These are phyloP conservation scores for Funneliformis caledonium DNA, from an alignment of 371 early-diverging fungal species.

Conservation along the genomic window DNA sequence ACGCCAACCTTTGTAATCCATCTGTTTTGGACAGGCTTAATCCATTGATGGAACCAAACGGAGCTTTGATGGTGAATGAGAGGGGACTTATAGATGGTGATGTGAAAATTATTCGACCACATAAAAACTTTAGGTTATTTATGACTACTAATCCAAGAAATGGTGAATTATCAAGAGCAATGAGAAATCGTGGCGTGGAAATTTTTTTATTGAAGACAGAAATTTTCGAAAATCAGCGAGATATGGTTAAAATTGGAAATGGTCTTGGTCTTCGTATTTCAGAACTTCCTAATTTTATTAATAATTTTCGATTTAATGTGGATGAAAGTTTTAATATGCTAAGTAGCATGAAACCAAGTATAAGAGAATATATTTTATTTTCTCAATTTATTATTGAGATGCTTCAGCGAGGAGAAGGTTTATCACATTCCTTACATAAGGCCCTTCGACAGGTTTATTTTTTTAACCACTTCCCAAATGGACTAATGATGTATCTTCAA, in stretches of 20 bases:
- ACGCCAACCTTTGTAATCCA: conserved; percentile 96
- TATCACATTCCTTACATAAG: conserved; percentile 56
- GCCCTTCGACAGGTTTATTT: conserved; percentile 63
- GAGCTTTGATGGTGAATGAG: conserved; percentile 89
- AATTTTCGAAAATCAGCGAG: conserved; percentile 49
- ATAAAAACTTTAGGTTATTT: conserved; percentile 96
- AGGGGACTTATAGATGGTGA: conserved; percentile 85
- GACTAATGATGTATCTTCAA: background rate
- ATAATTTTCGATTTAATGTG: conserved; percentile 46
- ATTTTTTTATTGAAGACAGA: conserved; percentile 62
- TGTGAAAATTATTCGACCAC: conserved; percentile 85
- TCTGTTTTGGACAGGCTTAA: conserved; percentile 96
- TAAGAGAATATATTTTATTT: conserved; percentile 41
- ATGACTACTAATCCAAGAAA: conserved; percentile 96
- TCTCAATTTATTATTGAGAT: conserved; percentile 66
- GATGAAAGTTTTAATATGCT: background rate
- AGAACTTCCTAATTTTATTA: conserved; percentile 46
- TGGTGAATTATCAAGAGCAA: conserved; percentile 95
- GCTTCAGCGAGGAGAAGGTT: conserved; percentile 67
- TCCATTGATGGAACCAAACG: conserved; percentile 89
- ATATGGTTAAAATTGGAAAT: conserved; percentile 57
- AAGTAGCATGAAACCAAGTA: background rate
- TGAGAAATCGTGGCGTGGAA: conserved; percentile 97
- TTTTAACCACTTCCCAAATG: background rate
- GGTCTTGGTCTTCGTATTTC: conserved; percentile 60